Evolutionary conservation across 164 flowering plant species (phyloP).

Genomic region (Annona squamosa): DNA sequence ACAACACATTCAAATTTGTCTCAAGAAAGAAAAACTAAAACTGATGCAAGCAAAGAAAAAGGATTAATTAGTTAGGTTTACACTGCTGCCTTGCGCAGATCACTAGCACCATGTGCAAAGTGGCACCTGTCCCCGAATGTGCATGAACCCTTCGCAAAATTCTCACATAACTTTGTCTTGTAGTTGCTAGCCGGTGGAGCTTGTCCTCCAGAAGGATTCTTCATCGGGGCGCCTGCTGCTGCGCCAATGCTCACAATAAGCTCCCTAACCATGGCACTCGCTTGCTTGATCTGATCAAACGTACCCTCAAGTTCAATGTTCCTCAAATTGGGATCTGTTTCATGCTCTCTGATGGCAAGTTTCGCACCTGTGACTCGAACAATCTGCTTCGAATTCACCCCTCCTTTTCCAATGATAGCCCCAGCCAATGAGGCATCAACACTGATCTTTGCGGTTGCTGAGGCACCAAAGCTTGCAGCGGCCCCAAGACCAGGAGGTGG

Average conservation of each 20-base stretch:
- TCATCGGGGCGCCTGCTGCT: conserved; percentile 11
- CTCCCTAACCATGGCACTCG: conserved; percentile 77
- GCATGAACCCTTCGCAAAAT: conserved; percentile 64
- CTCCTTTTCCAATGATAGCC: conserved; percentile 89
- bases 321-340: conserved; percentile 59
- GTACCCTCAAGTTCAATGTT: conserved; percentile 93
- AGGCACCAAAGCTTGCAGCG: conserved; percentile 71
- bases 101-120: conserved; percentile 75
- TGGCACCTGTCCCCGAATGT: conserved; percentile 81
- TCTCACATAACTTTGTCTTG: conserved; percentile 74
- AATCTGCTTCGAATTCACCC: conserved; percentile 90
- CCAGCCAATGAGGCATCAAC: conserved; percentile 91
- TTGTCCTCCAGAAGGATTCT: conserved; percentile 5
- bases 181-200: conserved; percentile 36
- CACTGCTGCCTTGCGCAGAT: conserved; percentile 42
- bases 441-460: conserved; percentile 84
- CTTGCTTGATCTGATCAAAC: conserved; percentile 83
- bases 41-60: neutral
- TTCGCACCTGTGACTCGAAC: conserved; percentile 80
- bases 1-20: neutral
- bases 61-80: neutral
- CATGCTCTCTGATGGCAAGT: conserved; percentile 80
- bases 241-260: conserved; percentile 46
- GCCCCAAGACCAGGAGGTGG: conserved; percentile 33
- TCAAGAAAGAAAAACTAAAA: neutral